Percentiles rank a stretch among this genome's conserved stretches.
Conservation (phyloP, 768 basidiomycete genomes). For the Trametes coccinea region DNA sequence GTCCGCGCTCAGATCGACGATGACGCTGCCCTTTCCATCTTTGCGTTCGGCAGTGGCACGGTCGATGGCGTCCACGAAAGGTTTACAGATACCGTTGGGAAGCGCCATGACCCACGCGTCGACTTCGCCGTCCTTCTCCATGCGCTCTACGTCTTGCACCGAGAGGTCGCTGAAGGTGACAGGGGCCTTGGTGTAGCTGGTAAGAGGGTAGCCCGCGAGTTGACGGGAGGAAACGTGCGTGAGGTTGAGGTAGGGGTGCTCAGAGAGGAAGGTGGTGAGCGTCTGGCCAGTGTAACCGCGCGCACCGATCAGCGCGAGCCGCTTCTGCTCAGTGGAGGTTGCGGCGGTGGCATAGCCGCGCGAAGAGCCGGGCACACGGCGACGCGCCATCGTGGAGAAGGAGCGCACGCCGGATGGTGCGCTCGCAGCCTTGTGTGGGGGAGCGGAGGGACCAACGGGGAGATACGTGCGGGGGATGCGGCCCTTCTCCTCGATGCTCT, state of each 20-base stretch:
- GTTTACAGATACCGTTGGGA: constrained; percentile 96
- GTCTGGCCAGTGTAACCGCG: constrained; percentile 96
- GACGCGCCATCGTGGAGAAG: constrained; percentile 60
- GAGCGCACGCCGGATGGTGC: constrained; percentile 47
- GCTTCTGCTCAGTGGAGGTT: constrained; percentile 69
- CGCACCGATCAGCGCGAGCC: constrained; percentile 93
- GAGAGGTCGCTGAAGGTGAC: constrained; percentile 83
- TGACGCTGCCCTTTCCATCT: constrained; percentile 59
- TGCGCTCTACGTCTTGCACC: constrained; percentile 71
- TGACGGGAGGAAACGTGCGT: constrained; percentile 97
- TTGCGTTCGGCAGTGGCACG: constrained; percentile 61
- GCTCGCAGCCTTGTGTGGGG: constrained; percentile 46
- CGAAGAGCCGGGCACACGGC: constrained; percentile 45
- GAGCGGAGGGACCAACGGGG: constrained; percentile 77
- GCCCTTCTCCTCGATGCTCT: constrained; percentile 67
- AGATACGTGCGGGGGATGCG: constrained; percentile 88
- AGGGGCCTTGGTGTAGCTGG: constrained; percentile 75
- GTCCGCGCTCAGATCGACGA: constrained; percentile 93
- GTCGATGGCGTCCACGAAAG: constrained; percentile 94
- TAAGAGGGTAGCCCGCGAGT: constrained; percentile 77
- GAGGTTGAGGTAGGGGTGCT: constrained; percentile 86
- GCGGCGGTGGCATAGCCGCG: constrained; percentile 83
- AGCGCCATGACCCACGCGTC: constrained; percentile 99
- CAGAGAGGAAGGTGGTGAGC: constrained; percentile 79
- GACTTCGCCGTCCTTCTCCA: constrained; percentile 89